Evolutionary conservation across 345 rosid genomes (phyloP).

Genomic region (Leavenworthia alabamica): DNA sequence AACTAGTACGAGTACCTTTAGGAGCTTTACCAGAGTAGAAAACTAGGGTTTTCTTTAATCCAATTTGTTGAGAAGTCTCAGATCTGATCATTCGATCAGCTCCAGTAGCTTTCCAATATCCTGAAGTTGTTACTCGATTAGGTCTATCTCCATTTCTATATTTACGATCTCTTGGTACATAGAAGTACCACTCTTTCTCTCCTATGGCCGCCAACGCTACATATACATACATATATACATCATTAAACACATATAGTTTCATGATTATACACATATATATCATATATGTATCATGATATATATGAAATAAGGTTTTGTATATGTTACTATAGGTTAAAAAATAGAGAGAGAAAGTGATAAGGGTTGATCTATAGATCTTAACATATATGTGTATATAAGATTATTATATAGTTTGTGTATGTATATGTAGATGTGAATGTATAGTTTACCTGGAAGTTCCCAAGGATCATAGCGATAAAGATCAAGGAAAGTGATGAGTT

Average conservation of each 20-base stretch:
- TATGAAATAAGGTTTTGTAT: not conserved
- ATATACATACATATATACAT: not conserved
- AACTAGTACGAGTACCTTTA: conserved; percentile 88
- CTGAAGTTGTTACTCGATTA: conserved; percentile 89
- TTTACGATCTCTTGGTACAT: conserved; percentile 92
- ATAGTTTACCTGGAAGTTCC: conserved; percentile 94
- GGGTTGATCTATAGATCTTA: conserved; percentile 11
- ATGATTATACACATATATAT: not conserved
- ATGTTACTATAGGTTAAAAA: conserved; percentile 1
- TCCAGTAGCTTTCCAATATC: conserved; percentile 99
- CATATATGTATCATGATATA: not conserved
- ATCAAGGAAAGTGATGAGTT: conserved; percentile 97
- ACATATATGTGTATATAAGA: not conserved
- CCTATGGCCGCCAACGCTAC: conserved; percentile 95
- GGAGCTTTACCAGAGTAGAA: conserved; percentile 99
- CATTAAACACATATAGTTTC: not conserved
- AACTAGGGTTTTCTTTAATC: conserved; percentile 98
- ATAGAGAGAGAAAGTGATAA: not conserved
- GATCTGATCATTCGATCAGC: conserved; percentile 92
- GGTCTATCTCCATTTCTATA: conserved; percentile 97
- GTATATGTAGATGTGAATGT: not conserved
- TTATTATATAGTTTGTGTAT: not conserved
- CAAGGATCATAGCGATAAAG: conserved; percentile 99
- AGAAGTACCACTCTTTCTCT: conserved; percentile 99
- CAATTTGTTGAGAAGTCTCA: conserved; percentile 70